A percentile compares a stretch with the other conserved stretches of the same genome.
Evolutionary conservation across 352 stramenopile species (phyloP).

Genomic region (Phytophthora quininea): DNA sequence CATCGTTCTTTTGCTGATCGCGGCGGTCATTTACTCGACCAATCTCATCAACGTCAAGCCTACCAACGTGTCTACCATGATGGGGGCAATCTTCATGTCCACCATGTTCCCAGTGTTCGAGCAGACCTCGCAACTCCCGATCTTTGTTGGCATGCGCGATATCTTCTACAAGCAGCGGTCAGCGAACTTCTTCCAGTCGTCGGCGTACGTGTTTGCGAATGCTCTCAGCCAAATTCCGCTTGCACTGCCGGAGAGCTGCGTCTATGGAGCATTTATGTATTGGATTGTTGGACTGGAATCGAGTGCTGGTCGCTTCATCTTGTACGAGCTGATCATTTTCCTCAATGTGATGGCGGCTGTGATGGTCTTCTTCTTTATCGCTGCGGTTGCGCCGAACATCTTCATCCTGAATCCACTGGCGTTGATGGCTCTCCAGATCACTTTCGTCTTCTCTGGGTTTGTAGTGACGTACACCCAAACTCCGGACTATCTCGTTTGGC

Average conservation of each 20-base stretch:
- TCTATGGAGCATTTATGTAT: constrained; percentile 64
- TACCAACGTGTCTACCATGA: constrained; percentile 26
- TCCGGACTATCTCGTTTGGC: constrained; percentile 49
- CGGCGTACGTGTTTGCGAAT: constrained; percentile 58
- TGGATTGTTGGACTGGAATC: constrained; percentile 37
- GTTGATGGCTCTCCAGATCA: constrained; percentile 32
- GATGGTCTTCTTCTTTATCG: constrained; percentile 27
- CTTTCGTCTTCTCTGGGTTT: constrained; percentile 47
- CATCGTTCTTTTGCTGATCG: constrained; percentile 35
- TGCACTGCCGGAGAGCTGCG: constrained; percentile 51
- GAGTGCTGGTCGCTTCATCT: constrained; percentile 44
- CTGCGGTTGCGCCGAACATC: constrained; percentile 15
- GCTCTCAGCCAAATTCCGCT: constrained; percentile 36
- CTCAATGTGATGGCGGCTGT: constrained; percentile 32
- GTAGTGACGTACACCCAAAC: constrained; percentile 35
- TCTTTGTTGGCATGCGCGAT: constrained; percentile 55
- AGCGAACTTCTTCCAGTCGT: constrained; percentile 71
- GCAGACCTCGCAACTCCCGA: constrained; percentile 62
- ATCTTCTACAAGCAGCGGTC: constrained; percentile 80
- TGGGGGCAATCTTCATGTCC: constrained; percentile 71
- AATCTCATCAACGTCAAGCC: constrained; percentile 33
- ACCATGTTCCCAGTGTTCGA: constrained; percentile 72
- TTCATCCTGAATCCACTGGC: constrained; percentile 19
- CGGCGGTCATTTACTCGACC: constrained; percentile 33
- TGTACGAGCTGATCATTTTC: constrained; percentile 63